phyloP scores from a whole-genome alignment of 1,139 yeast genomes.

The Petasospora fabianii region DNA sequence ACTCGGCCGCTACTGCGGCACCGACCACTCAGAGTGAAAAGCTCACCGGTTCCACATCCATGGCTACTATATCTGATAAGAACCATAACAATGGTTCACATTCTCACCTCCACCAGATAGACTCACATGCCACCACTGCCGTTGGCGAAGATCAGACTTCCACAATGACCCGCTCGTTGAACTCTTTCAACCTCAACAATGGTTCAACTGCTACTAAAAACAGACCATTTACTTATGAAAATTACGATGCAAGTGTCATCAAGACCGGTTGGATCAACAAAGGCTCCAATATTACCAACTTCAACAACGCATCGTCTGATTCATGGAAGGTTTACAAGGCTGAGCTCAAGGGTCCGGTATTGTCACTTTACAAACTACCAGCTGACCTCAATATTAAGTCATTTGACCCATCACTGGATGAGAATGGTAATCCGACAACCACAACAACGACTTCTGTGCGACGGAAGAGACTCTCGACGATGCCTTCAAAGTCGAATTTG shows the following conservation, averaged over 20 bases:
- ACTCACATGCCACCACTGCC: conserved; percentile 8
- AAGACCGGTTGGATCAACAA: conserved; percentile 48
- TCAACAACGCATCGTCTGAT: conserved; percentile 29
- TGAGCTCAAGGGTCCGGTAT: conserved; percentile 61
- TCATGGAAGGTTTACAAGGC: conserved; percentile 51
- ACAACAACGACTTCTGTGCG: conserved; percentile 32
- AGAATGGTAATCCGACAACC: conserved; percentile 17
- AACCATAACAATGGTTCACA: not conserved
- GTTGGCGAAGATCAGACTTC: conserved; percentile 9
- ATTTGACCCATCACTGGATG: conserved; percentile 32
- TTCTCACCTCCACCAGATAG: not conserved
- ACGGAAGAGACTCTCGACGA: conserved; percentile 26
- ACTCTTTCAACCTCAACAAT: conserved; percentile 9
- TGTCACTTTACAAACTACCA: conserved; percentile 55
- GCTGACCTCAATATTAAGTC: conserved; percentile 44
- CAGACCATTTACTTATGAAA: conserved; percentile 28
- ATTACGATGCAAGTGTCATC: conserved; percentile 36
- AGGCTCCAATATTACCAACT: conserved; percentile 37
- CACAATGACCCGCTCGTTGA: conserved; percentile 9
- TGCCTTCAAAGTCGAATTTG: conserved; percentile 17
- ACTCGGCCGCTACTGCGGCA: conserved; percentile 1
- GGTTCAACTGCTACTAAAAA: conserved; percentile 9
- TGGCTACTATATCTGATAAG: conserved; percentile 10
- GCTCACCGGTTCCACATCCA: conserved; percentile 2
- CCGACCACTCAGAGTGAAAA: not conserved